Conservation (phyloP, 78 protist genomes). For the Paulinella micropora region DNA sequence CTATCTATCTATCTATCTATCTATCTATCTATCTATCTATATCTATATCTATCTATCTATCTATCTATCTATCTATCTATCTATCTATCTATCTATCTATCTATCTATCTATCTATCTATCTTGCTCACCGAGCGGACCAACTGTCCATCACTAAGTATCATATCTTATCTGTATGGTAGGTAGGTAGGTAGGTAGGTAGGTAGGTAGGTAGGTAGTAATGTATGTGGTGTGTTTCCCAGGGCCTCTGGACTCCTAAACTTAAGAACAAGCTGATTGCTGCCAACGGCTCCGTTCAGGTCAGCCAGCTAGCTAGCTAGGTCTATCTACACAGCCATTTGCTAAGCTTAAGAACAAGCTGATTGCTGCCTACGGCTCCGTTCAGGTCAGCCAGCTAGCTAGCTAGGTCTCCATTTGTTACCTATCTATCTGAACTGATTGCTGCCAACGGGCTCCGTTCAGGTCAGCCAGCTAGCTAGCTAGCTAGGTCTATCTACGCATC, state of each 20-base stretch:
- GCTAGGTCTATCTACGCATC: too few species aligned
- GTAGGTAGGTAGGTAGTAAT: too few species aligned
- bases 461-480: not conserved
- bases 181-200: too few species aligned
- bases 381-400: conserved; percentile 30
- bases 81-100: not conserved
- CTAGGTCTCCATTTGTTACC: too few species aligned
- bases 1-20: not conserved
- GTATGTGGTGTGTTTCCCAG: too few species aligned
- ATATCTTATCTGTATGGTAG: too few species aligned
- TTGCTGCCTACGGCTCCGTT: conserved; percentile 69
- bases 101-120: not conserved
- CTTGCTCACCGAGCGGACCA: not conserved
- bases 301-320: not conserved
- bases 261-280: conserved; percentile 64
- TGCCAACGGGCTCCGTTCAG: conserved; percentile 72
- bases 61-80: not conserved
- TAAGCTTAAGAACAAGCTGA: conserved; percentile 52
- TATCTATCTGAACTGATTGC: conserved; percentile 81
- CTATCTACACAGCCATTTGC: too few species aligned
- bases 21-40: not conserved
- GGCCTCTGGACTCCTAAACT: conserved; percentile 72
- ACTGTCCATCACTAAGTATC: too few species aligned
- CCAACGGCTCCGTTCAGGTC: conserved; percentile 72
- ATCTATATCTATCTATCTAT: not conserved